Evolutionary conservation across 495 filamentous ascomycete species (phyloP), one percentile per base, ranked within the genome.

Genomic region (Geopyxis carbonaria): DNA sequence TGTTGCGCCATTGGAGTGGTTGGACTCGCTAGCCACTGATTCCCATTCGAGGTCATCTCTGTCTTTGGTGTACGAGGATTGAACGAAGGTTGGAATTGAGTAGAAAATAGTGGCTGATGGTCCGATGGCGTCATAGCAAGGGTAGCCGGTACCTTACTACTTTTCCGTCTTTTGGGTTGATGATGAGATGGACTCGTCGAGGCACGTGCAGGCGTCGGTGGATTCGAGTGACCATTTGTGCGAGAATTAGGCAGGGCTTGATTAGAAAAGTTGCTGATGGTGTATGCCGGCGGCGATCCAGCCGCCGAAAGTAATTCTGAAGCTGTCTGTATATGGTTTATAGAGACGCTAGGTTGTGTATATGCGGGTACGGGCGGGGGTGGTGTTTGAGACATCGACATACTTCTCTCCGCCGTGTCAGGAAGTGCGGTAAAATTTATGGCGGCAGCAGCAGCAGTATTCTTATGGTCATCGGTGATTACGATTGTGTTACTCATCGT

Each of bases 381-480:
- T 20, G 14, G 27, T 2, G 29, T 15, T 32, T 31, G 29, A 15
- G 28, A 30, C 13, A 21, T 13, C 13, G 29, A 20, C 23, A 42
- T 32, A 34, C 29, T 34, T 9, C 24, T 16, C 21, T 33, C 20
- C 11, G 2, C 18, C n/a, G n/a, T n/a, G n/a, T n/a, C n/a, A 20
- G n/a, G 24, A 10, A 22, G 4, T 28, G 14, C 10, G 18, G 20
- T n/a, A 8, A 19, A 35, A 10, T 35, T n/a, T 14, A n/a, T 11
- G 11, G 28, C 14, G 24, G 32, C 16, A 29, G 33, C 11, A 14
- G 33, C 19, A 24, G 13, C 15, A 11, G 34, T 19, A 24, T 39
- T 45, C 58, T 95, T 95, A 61, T 95, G 87, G 55, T 95, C 86
- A 57, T 95, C 87, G 1, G 87, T 94, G 49, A 95, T 93, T 67